Base-by-base conservation (phyloP, 2,329 filamentous ascomycete species). In the Colletotrichum tamarilloi region DNA sequence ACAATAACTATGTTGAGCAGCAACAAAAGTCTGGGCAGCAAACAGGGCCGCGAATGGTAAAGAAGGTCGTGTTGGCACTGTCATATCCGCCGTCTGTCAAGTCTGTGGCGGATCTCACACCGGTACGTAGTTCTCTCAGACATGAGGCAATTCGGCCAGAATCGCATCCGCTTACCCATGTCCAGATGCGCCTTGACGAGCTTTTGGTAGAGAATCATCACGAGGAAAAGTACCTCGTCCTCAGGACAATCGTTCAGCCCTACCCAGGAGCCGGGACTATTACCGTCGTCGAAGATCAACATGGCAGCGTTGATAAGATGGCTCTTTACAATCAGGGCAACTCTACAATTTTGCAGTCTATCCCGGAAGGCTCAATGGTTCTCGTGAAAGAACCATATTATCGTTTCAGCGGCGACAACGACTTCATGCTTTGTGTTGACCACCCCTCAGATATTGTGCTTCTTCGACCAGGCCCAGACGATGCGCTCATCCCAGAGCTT, bases 331-430 rank as follows among this genome's bases (percentile, higher is more conserved):
- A 83, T 76, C 82, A 82, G 38, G 72, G 76, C 30, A 79, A 78
- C 75, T 77, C 80, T 2, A 80, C 75, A 8, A 68, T 82, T n/a
- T 63, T 82, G 7, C 81, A 79, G 1, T 77, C 78, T 2, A 77
- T 82, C 1, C 81, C 81, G 3, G 79, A 80, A 59, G 79, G 79
- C 0, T 80, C 76, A 6, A 69, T 82, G 1, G 74, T 82, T 0
- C 80, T 81, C 4, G 65, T 84, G 73, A 83, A 83, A 67, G 82
- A 84, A 65, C 82, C 82, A 1, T 83, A 81, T 46, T 82, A 82
- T 75, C 79, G 79, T n/a, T 77, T 76, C 64, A 80, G 80, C 46
- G 79, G 78, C 22, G 63, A 77, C 3, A 67, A 75, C 26, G 80
- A 82, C 57, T 79, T 77, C 35, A 78, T 82, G 77, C 78, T 84